Evolutionary conservation across 2,329 filamentous ascomycete genomes (phyloP), one percentile per base, ranked within the genome.

Genomic region (Arthrobotrys iridis): DNA sequence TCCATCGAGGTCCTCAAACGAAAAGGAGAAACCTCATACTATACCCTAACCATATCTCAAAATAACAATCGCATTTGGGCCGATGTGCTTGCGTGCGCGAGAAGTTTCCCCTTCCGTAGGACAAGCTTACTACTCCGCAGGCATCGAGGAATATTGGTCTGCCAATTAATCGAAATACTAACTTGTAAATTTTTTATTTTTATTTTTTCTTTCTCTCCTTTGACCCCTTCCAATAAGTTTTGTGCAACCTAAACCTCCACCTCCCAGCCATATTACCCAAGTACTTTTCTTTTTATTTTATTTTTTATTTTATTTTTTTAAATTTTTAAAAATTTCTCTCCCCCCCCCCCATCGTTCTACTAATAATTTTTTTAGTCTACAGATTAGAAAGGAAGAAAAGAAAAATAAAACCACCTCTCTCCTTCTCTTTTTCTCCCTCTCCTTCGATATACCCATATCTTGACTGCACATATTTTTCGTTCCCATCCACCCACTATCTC

Each of bases 191-290:
- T n/a, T n/a, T 60, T 60, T 13, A 8, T 35, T 40, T n/a, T 58
- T 7, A 46, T 60, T 64, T 46, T 4, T 62, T 20, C 26, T 48
- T 62, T 62, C 20, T 45, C 30, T 22, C 41, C 15, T 22, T 24
- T 37, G 28, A 18, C 50, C 28, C 28, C 30, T 37, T 40, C 35
- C 26, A 26, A 37, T 33, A n/a, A 37, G 41, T 67, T 75, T 64
- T 75, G 70, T 75, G 66, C 70, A 63, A 75, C 70, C 70, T 75
- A 62, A 74, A 63, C 62, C 57, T 74, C 45, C 37, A 40, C 28
- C 48, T 67, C 64, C 63, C 28, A 58, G 48, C 48, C 50, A 66
- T 33, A 52, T 55, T 55, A 33, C 26, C 4, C 26, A 35, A 4
- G 13, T 41, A 7, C 18, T 11, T 68, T 48, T 28, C 26, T 41